Evolutionary conservation across 495 filamentous ascomycete species (phyloP).

Genomic region (Pyrenula aspistea): DNA sequence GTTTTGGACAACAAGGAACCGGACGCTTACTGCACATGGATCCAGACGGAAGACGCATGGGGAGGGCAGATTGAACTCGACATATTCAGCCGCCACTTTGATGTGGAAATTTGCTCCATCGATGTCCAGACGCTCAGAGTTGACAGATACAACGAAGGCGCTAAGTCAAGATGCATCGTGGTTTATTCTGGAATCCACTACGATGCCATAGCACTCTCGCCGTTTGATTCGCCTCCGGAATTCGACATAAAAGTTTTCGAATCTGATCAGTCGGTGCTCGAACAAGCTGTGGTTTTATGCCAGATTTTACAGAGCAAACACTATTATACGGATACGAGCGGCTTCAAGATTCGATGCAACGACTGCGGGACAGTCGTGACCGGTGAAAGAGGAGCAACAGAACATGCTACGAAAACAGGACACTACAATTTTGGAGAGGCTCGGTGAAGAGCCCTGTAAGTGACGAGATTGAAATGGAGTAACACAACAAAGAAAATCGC

Average conservation of each 20-base stretch:
- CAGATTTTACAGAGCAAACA: constrained; percentile 55
- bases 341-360: constrained; percentile 74
- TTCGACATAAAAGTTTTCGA: constrained; percentile 73
- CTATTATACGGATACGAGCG: constrained; percentile 85
- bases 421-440: constrained; percentile 67
- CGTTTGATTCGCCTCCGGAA: constrained; percentile 51
- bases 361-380: constrained; percentile 57
- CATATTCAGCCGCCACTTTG: constrained; percentile 76
- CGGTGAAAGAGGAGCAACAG: constrained; percentile 58
- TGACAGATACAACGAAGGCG: constrained; percentile 75
- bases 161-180: constrained; percentile 58
- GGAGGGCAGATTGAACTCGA: constrained; percentile 84
- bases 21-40: constrained; percentile 73
- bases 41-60: constrained; percentile 72
- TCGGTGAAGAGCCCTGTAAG: constrained; percentile 11
- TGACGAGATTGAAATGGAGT: too few relatives aligned
- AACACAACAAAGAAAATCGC: too few relatives aligned
- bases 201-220: constrained; percentile 72
- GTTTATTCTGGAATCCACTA: constrained; percentile 95
- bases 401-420: constrained; percentile 54
- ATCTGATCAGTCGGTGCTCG: constrained; percentile 50
- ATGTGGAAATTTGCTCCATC: constrained; percentile 75
- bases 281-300: constrained; percentile 60
- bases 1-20: constrained; percentile 61
- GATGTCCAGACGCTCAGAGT: constrained; percentile 59